Conservation (phyloP, 2,329 filamentous ascomycete species). For the Colletotrichum trifolii region DNA sequence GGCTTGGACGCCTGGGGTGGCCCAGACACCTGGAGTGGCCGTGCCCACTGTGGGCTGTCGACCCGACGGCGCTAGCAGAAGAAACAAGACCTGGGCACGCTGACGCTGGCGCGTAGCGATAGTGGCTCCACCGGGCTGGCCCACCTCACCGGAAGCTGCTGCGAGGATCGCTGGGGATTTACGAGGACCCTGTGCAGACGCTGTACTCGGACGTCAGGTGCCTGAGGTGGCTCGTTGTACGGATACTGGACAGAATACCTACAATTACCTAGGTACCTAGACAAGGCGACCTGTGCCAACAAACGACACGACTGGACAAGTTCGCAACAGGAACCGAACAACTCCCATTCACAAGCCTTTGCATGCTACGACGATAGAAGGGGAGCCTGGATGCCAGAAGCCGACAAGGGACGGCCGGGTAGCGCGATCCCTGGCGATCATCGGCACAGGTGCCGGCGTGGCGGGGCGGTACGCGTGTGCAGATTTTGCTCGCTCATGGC, state of each 20-base stretch:
- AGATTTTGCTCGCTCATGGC: neutral
- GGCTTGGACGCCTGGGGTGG: slow-evolving; percentile 11
- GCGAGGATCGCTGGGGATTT: slow-evolving; percentile 34
- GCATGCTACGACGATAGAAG: no score
- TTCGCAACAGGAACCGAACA: no score
- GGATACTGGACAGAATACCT: no score
- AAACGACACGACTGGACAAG: no score
- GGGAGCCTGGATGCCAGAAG: no score
- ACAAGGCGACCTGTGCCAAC: no score
- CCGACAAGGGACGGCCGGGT: slow-evolving; percentile 13
- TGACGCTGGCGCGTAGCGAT: neutral
- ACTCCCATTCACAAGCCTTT: no score
- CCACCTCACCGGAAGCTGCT: slow-evolving; percentile 34
- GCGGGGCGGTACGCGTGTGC: slow-evolving; percentile 30
- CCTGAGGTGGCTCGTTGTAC: no score
- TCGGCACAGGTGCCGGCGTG: slow-evolving; percentile 31
- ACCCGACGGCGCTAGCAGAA: slow-evolving; percentile 21
- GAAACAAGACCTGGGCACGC: slow-evolving; percentile 1
- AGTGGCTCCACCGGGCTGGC: slow-evolving; percentile 7
- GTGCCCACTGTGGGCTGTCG: slow-evolving; percentile 12
- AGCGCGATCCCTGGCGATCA: slow-evolving; percentile 26
- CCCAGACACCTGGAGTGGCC: slow-evolving; percentile 22
- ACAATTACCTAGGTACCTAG: no score
- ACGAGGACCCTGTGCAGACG: slow-evolving; percentile 19
- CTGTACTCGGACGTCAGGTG: no score